These are phyloP conservation scores for Pleurotus giganteus DNA, from an alignment of 768 basidiomycete species.

Conservation along the genomic window DNA sequence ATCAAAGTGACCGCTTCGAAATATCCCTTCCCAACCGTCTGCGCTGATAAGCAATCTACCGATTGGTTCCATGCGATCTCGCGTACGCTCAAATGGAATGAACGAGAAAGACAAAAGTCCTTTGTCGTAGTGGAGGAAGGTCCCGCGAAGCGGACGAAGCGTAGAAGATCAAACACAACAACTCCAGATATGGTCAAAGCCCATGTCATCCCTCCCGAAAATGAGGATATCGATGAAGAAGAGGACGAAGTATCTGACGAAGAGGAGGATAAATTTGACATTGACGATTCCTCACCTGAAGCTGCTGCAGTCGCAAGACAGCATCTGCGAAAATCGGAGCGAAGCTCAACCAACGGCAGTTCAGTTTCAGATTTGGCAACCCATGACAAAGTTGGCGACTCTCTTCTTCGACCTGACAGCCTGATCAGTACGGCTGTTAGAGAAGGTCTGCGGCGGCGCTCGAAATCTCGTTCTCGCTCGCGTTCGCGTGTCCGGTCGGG, in stretches of 20 bases:
- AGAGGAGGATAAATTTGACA: conserved; percentile 85
- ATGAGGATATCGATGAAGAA: conserved; percentile 44
- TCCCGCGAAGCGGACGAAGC: conserved; percentile 40
- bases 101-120: conserved; percentile 96
- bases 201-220: conserved; percentile 18
- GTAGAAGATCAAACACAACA: conserved; percentile 12
- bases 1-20: conserved; percentile 97
- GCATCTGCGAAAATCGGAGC: conserved; percentile 8
- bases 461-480: conserved; percentile 43
- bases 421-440: conserved; percentile 26
- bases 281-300: conserved; percentile 82
- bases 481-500: conserved; percentile 49
- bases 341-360: conserved; percentile 15
- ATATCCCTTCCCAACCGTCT: conserved; percentile 98
- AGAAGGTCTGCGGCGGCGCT: conserved; percentile 23
- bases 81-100: conserved; percentile 98
- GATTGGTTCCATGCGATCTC: conserved; percentile 99
- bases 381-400: conserved; percentile 27
- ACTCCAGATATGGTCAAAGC: conserved; percentile 15
- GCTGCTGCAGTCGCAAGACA: conserved; percentile 28
- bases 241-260: conserved; percentile 49
- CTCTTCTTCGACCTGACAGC: conserved; percentile 24
- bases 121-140: conserved; percentile 97
- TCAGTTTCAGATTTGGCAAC: conserved; percentile 19
- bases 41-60: conserved; percentile 94